These are phyloP conservation scores for Fusarium dimerum DNA, from an alignment of 2,329 filamentous ascomycete genomes.

Conservation along the genomic window DNA sequence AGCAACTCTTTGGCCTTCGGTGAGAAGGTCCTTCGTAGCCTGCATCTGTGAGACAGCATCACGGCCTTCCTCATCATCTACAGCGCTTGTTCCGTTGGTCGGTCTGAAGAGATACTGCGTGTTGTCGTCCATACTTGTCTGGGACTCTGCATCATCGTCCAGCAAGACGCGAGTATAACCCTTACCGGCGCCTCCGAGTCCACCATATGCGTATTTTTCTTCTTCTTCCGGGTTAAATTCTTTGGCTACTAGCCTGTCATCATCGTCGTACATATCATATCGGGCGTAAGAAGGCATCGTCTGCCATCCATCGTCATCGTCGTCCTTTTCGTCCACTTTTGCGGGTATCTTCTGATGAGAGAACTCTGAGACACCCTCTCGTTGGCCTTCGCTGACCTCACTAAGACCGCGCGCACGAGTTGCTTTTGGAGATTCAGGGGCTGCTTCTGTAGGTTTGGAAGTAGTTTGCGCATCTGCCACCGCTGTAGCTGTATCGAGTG, in stretches of 20 bases:
- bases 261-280: conserved; percentile 95
- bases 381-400: conserved; percentile 36
- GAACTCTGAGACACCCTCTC: conserved; percentile 69
- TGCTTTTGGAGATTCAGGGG: conserved; percentile 10
- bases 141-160: conserved; percentile 91
- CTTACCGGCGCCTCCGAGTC: conserved; percentile 85
- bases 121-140: conserved; percentile 95
- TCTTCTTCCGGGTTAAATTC: conserved; percentile 76
- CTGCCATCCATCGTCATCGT: conserved; percentile 77
- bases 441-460: conserved; percentile 16
- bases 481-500: conserved; percentile 7
- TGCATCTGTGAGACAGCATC: conserved; percentile 90
- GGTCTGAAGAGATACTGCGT: conserved; percentile 94
- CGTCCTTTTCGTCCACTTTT: conserved; percentile 53
- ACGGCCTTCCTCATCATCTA: conserved; percentile 77
- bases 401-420: conserved; percentile 41
- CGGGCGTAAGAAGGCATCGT: conserved; percentile 90
- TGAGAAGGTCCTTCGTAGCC: conserved; percentile 91
- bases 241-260: conserved; percentile 81
- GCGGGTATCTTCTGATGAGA: conserved; percentile 80
- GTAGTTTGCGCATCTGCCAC: conserved; percentile 8
- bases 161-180: conserved; percentile 94
- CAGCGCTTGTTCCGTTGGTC: conserved; percentile 56
- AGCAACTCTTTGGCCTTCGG: conserved; percentile 91
- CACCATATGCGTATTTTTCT: conserved; percentile 68